A percentile compares a stretch with the other conserved stretches of the same genome.
Evolutionary conservation across 768 basidiomycete genomes (phyloP).

Genomic region (Boletus tylopilopsis): DNA sequence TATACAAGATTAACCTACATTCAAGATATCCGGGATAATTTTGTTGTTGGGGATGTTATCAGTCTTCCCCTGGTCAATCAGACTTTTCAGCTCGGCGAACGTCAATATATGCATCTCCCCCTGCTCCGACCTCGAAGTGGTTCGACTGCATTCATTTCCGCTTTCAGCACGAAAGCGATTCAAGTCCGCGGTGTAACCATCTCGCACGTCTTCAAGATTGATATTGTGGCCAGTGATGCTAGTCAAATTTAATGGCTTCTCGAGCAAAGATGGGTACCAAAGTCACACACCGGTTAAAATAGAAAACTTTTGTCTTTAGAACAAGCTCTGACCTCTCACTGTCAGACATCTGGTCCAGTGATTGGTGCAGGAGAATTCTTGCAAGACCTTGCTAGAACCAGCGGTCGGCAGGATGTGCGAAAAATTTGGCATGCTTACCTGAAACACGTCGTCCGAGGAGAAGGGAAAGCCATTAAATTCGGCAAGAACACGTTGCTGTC

Average conservation of each 20-base stretch:
- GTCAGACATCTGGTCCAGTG: slow-evolving; percentile 33
- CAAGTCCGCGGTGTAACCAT: slow-evolving; percentile 10
- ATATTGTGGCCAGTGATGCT: slow-evolving; percentile 32
- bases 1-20: slow-evolving; percentile 41
- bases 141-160: slow-evolving; percentile 19
- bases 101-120: slow-evolving; percentile 47
- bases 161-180: slow-evolving; percentile 8
- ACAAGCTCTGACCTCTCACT: slow-evolving; percentile 46
- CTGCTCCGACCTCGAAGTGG: slow-evolving; percentile 5
- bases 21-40: slow-evolving; percentile 59
- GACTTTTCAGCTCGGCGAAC: slow-evolving; percentile 62
- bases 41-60: slow-evolving; percentile 81
- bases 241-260: slow-evolving; percentile 11
- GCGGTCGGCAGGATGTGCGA: background rate
- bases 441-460: slow-evolving; percentile 51
- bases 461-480: slow-evolving; percentile 49
- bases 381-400: slow-evolving; percentile 59
- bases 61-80: slow-evolving; percentile 68
- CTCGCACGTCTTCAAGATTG: slow-evolving; percentile 26
- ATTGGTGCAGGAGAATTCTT: slow-evolving; percentile 45
- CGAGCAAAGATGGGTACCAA: slow-evolving; percentile 21
- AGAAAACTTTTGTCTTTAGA: slow-evolving; percentile 59
- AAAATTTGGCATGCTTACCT: slow-evolving; percentile 40
- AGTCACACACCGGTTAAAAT: slow-evolving; percentile 58
- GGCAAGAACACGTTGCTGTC: slow-evolving; percentile 19